Evolutionary conservation across 495 filamentous ascomycete genomes (phyloP), one percentile per base, ranked within the genome.

Genomic region (Massariosphaeria phaeospora): DNA sequence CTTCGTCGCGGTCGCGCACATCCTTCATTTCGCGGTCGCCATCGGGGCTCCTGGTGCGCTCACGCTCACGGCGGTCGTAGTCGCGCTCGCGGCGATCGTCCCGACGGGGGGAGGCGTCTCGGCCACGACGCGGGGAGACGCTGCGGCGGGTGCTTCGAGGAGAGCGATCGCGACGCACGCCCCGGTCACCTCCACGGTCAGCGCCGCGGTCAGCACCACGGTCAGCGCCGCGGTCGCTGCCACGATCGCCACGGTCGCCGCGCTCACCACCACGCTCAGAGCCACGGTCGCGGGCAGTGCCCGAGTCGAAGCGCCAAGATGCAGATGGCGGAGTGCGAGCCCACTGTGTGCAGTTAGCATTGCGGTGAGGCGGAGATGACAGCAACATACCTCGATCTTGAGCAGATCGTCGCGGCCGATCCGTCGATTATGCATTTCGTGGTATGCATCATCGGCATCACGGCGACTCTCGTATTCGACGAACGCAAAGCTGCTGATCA

Each of bases 341-440:
- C 93, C 93, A 99, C 93, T 99, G 52, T 6, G 46, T 18, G 24
- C 9, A 12, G 54, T 55, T 24, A 59, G 52, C 12, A n/a, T 21
- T 30, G 36, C 44, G 29, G 36, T 10, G 38, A 53, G 29, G 38
- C 10, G 12, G n/a, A 30, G 11, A 34, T 12, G 8, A 41, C 2
- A 36, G 10, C 12, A n/a, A 56, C 79, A 64, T 75, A 95, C 93
- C 79, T 99, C 93, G 62, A 99, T 97, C 74, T 99, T 99, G 76
- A 99, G 69, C 40, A 95, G 70, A 62, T 99, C 93, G 70, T 99
- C 93, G 48, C 91, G 86, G 36, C 90, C 91, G 63, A 99, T 90
- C 48, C 93, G 88, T 81, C 95, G 95, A 75, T 96, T 96, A 71
- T 99, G 93, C 94, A 99, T 97, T 72, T 99, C 93, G 72, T 97